phyloP scores from a whole-genome alignment of 2,329 filamentous ascomycete genomes.

The Chaetomiaceae sp. region DNA sequence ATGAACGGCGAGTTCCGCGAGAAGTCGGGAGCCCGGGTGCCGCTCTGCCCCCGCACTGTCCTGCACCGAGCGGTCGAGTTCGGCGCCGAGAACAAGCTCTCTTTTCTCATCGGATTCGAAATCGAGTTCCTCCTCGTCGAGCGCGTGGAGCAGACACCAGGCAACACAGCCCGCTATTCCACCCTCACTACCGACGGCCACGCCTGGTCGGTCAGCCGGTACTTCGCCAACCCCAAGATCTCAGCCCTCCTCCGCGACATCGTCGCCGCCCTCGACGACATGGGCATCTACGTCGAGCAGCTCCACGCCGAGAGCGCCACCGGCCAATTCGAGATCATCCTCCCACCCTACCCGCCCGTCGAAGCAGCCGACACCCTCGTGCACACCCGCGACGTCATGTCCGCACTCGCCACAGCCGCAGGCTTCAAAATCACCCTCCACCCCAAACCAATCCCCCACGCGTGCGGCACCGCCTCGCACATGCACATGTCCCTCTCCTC shows the following conservation, averaged over 20 bases:
- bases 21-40: conserved; percentile 44
- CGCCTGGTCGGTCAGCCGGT: conserved; percentile 64
- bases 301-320: conserved; percentile 69
- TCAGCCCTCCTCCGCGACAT: conserved; percentile 62
- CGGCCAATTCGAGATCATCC: conserved; percentile 73
- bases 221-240: conserved; percentile 54
- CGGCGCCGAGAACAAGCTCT: conserved; percentile 48
- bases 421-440: conserved; percentile 66
- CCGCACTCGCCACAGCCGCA: conserved; percentile 56
- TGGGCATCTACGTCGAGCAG: conserved; percentile 64
- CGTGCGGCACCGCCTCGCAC: conserved; percentile 62
- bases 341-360: conserved; percentile 58
- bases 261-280: conserved; percentile 51
- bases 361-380: conserved; percentile 67
- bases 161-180: conserved; percentile 32
- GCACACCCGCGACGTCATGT: conserved; percentile 65
- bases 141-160: conserved; percentile 32
- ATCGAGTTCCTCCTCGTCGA: conserved; percentile 72
- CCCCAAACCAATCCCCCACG: conserved; percentile 58
- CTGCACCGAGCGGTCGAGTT: conserved; percentile 51
- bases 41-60: conserved; percentile 61
- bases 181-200: conserved; percentile 57
- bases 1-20: conserved; percentile 63
- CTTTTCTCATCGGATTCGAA: conserved; percentile 71
- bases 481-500: conserved; percentile 61